Base-by-base conservation (phyloP, 2,329 filamentous ascomycete genomes). In the Bertia moriformis region DNA sequence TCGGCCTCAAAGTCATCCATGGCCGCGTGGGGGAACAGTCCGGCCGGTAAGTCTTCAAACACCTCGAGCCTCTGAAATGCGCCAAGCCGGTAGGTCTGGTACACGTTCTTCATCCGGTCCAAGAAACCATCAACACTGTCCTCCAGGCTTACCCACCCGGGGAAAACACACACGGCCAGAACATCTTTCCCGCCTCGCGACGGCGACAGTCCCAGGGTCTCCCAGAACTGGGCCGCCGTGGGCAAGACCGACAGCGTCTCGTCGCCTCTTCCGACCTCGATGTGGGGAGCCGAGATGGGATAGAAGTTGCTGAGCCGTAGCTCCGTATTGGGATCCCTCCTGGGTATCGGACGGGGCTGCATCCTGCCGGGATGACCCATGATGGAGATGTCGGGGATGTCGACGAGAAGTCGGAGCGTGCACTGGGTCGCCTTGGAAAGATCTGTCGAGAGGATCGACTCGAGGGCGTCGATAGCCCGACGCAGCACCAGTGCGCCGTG, bases 201-300 rank as follows among this genome's bases (percentile, higher is more conserved):
- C 3, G 85, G 85, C 2, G 74, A 74, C 2, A 93, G 65, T 0
- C 83, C 82, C 14, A 93, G 61, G 37, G 78, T 77, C 51, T 91
- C 84, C 86, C 85, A 93, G 50, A 91, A 93, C 1, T 69, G 62
- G 15, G 89, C 62, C 0, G 83, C 80, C 1, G 83, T 73, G 2
- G 85, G 82, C 17, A 89, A 63, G 29, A 93, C 65, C 10, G 86
- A 84, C 41, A 87, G 69, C 37, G 71, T 72, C 2, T 69, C 67
- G 29, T 86, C 80, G 15, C 76, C 72, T 39, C 84, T 69, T 38
- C 78, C 77, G 10, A 93, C 64, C 46, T 84, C 77, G 27, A 91
- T 61, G 49, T 83, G 78, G 1, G 84, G 83, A 1, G 59, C 49
- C 22, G 22, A 27, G 22, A 27, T n/a, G n/a, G n/a, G n/a, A n/a